Percentiles rank a stretch among this genome's conserved stretches.
phyloP scores from a whole-genome alignment of 164 flowering plant genomes.

The Echeveria elegans region DNA sequence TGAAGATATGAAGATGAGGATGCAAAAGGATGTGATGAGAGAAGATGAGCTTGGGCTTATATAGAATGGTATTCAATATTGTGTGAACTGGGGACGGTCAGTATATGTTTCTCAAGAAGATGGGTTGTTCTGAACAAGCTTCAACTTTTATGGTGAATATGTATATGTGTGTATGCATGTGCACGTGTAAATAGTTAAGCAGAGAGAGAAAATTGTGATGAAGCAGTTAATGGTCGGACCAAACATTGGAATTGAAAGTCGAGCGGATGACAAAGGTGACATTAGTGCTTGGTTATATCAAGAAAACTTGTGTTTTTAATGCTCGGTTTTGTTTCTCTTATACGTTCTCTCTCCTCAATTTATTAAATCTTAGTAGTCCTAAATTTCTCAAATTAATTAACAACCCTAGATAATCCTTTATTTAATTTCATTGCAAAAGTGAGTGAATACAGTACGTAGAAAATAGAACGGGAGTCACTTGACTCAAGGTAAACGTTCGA shows the following conservation, averaged over 20 bases:
- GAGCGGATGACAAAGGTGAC: conserved; percentile 18
- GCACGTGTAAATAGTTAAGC: not conserved
- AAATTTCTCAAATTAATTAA: too few species aligned
- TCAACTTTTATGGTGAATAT: not conserved
- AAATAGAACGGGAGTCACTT: too few species aligned
- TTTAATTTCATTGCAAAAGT: too few species aligned
- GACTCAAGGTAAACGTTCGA: too few species aligned
- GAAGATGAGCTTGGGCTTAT: too few species aligned
- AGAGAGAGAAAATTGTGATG: not conserved
- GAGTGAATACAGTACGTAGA: too few species aligned
- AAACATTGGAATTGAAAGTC: conserved; percentile 32
- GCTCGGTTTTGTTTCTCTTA: conserved; percentile 27
- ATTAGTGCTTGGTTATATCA: conserved; percentile 14
- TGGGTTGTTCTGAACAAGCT: too few species aligned
- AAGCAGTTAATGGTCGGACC: conserved; percentile 33
- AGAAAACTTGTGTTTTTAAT: conserved; percentile 22
- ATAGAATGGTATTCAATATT: not conserved
- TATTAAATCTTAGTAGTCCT: too few species aligned
- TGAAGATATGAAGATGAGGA: conserved; percentile 21
- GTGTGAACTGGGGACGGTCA: conserved; percentile 7
- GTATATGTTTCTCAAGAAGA: not conserved
- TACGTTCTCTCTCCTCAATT: too few species aligned
- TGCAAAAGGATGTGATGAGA: conserved; percentile 24
- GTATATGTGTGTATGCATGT: not conserved
- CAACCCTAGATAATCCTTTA: too few species aligned